Conservation (phyloP, 2,329 filamentous ascomycete species). For the Sclerotinia minor region DNA sequence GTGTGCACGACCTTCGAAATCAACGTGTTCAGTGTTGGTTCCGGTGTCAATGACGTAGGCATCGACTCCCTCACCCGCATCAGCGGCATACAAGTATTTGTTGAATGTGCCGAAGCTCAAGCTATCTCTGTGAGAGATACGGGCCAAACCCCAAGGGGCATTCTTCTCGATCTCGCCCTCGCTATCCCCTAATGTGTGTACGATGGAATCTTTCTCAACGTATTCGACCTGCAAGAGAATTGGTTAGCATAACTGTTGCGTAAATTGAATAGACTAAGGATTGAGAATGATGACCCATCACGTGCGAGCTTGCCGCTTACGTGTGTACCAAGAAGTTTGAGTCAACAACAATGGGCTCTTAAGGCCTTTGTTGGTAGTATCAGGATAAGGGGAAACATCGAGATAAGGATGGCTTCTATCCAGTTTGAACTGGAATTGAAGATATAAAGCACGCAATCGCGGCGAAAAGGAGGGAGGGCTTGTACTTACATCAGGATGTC, state of each 20-base stretch:
- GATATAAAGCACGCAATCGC: constrained; percentile 16
- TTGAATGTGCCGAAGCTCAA: constrained; percentile 93
- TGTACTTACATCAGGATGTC: constrained; percentile 89
- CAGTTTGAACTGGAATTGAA: constrained; percentile 12
- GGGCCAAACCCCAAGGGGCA: constrained; percentile 97
- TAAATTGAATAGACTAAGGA: constrained; percentile 8
- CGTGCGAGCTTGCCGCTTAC: constrained; percentile 30
- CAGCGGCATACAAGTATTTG: constrained; percentile 91
- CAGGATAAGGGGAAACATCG: constrained; percentile 4
- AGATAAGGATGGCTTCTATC: background rate
- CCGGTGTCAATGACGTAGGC: constrained; percentile 99
- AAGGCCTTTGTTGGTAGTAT: constrained; percentile 3
- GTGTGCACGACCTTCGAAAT: constrained; percentile 91
- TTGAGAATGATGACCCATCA: constrained; percentile 29
- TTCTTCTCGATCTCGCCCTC: constrained; percentile 75
- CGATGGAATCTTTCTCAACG: constrained; percentile 91
- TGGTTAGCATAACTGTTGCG: constrained; percentile 30
- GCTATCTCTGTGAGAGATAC: constrained; percentile 90
- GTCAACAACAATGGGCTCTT: background rate
- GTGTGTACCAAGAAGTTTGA: constrained; percentile 6
- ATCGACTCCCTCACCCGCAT: constrained; percentile 95
- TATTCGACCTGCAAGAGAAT: constrained; percentile 74
- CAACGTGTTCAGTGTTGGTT: constrained; percentile 89
- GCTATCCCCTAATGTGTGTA: constrained; percentile 70
- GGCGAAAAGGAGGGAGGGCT: background rate